phyloP scores from a whole-genome alignment of 1,139 yeast species.

The Pichia cactophila region DNA sequence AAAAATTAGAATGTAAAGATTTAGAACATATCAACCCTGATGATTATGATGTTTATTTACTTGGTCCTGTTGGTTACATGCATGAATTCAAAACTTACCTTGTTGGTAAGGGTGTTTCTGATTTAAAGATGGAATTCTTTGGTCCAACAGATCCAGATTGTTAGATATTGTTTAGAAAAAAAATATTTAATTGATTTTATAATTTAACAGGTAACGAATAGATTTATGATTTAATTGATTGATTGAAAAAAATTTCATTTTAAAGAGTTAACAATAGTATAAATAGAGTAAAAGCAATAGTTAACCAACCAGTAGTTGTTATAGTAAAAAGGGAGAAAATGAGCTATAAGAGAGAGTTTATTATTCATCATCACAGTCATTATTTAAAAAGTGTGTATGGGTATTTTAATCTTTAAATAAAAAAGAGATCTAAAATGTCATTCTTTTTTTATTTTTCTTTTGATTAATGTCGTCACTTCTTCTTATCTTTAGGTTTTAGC shows the following conservation, averaged over 20 bases:
- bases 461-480: constrained; percentile 1
- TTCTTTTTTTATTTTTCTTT: not conserved
- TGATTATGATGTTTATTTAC: constrained; percentile 29
- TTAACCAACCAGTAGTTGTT: constrained; percentile 1
- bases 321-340: not conserved
- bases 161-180: not conserved
- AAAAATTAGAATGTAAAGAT: constrained; percentile 3
- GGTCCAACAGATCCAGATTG: constrained; percentile 21
- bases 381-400: not conserved
- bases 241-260: not conserved
- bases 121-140: constrained; percentile 23
- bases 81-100: constrained; percentile 25
- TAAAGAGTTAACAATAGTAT: not conserved
- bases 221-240: too few species aligned
- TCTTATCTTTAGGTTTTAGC: constrained; percentile 42
- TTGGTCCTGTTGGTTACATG: constrained; percentile 36
- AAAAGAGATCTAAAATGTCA: not conserved
- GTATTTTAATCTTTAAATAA: not conserved
- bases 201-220: not conserved
- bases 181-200: not conserved
- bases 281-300: not conserved
- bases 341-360: not conserved
- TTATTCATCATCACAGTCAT: not conserved
- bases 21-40: constrained; percentile 3
- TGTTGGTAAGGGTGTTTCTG: constrained; percentile 11